Base-by-base conservation (phyloP, 345 rosid species). In the Lumnitzera racemosa region DNA sequence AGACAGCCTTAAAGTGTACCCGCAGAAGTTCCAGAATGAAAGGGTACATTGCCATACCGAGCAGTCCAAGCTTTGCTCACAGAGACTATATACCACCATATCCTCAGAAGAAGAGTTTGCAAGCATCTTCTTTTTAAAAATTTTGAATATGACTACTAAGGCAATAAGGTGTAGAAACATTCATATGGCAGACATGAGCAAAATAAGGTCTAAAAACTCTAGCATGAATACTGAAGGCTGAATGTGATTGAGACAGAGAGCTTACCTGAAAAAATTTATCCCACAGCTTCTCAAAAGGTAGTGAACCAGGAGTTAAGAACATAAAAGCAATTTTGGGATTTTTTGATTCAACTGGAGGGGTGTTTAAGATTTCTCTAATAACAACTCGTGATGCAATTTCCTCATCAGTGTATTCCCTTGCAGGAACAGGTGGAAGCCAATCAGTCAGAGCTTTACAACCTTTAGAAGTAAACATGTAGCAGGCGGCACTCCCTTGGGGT, bases 281-380 rank as follows among this genome's bases (percentile, higher is more conserved):
- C 97, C 99, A 94, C 15, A 94, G 79, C 82, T 65, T 78, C 95
- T 94, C 99, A 3, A 94, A 90, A 69, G 98, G 97, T 70, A 92
- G 77, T 29, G 88, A 71, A 57, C 94, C 83, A 5, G 90, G 91
- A 73, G 79, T 87, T 71, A 92, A 82, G 83, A 87, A 92, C 89
- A 92, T 79, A 73, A 92, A 92, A 1, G 98, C 98, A 25, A 94
- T 79, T 70, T 94, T 94, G 16, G 98, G 66, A 24, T 72, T 79
- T 63, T 72, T 83, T 31, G 79, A 54, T 27, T 62, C 74, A 51
- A 72, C 61, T 57, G 86, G 75, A 73, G 96, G 85, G 0, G 65
- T 62, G 54, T 48, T 78, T 75, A 90, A 58, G 31, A 94, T 88
- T 43, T 90, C 99, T 58, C 64, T 78, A 72, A 84, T 67, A 47